A percentile compares a stretch with the other conserved stretches of the same genome.
phyloP scores from a whole-genome alignment of 1,284 basidiomycete genomes.

The Xerocomus amazonicus region DNA sequence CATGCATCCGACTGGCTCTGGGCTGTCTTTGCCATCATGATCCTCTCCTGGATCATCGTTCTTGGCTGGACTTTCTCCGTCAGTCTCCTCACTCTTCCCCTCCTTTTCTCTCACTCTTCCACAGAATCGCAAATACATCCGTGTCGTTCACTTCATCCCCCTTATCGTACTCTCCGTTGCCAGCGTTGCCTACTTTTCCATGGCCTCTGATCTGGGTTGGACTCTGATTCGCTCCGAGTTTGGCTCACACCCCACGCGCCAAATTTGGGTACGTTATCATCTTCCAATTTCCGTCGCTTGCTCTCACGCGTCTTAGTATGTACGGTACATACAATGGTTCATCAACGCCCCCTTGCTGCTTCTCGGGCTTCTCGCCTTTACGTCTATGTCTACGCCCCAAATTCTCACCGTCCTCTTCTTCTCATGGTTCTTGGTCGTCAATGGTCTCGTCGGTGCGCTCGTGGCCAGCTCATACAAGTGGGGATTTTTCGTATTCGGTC shows the following conservation, averaged over 20 bases:
- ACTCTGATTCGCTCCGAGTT: conserved; percentile 46
- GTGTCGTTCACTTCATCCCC: conserved; percentile 48
- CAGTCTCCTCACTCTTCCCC: neutral
- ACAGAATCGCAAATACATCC: conserved; percentile 39
- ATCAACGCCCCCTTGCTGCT: conserved; percentile 57
- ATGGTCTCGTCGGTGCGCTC: conserved; percentile 50
- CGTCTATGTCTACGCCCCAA: conserved; percentile 49
- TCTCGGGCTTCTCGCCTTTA: conserved; percentile 48
- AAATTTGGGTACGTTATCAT: conserved; percentile 46
- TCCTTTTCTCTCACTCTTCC: neutral
- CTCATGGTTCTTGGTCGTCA: conserved; percentile 47
- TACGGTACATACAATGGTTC: conserved; percentile 56
- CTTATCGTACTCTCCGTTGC: conserved; percentile 45
- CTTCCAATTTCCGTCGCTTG: too few relatives aligned
- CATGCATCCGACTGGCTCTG: conserved; percentile 52
- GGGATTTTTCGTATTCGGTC: conserved; percentile 44
- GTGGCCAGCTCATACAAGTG: conserved; percentile 48
- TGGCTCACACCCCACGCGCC: conserved; percentile 37
- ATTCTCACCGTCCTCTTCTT: conserved; percentile 56
- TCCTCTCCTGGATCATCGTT: conserved; percentile 37
- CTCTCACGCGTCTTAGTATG: conserved; percentile 32
- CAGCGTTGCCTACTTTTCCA: conserved; percentile 47
- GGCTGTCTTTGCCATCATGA: conserved; percentile 52
- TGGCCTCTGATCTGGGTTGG: conserved; percentile 60
- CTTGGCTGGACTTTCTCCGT: conserved; percentile 40